These are phyloP conservation scores for Salvia miltiorrhiza DNA, from an alignment of 257 asterid species.

Conservation along the genomic window DNA sequence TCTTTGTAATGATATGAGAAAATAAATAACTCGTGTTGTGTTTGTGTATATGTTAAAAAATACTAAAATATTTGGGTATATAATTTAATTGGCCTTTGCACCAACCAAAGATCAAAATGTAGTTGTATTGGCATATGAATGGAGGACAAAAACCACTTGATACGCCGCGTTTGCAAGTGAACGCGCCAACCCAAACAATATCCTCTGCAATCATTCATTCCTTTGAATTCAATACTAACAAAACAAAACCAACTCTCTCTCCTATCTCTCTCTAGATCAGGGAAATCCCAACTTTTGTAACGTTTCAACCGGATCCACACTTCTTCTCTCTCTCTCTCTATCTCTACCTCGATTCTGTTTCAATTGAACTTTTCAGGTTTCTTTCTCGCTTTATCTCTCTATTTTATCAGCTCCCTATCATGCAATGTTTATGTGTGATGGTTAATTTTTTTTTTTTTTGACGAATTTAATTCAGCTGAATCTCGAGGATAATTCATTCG, in stretches of 20 bases:
- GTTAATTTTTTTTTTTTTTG: neutral
- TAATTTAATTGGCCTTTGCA: constrained; percentile 20
- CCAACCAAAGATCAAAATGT: constrained; percentile 23
- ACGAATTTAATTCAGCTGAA: neutral
- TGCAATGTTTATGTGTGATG: constrained; percentile 10
- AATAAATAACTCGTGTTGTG: no score
- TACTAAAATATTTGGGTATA: no score
- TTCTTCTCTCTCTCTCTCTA: constrained; percentile 5
- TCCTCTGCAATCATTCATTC: constrained; percentile 19
- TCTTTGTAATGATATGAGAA: no score
- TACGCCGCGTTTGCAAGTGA: constrained; percentile 30
- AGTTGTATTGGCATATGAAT: neutral
- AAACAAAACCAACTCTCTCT: constrained; percentile 6
- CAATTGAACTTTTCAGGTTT: constrained; percentile 30
- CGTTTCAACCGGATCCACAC: constrained; percentile 25
- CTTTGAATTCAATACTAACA: constrained; percentile 21
- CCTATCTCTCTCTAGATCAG: constrained; percentile 2
- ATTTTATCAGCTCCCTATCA: neutral
- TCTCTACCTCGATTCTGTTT: neutral
- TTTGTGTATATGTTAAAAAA: no score
- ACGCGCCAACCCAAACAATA: constrained; percentile 29
- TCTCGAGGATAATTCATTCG: neutral
- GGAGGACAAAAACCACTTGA: neutral
- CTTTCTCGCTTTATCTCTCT: constrained; percentile 10
- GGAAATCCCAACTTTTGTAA: constrained; percentile 6